These are phyloP conservation scores for Tricholoma matsutake DNA, from an alignment of 768 basidiomycete genomes.

Conservation along the genomic window DNA sequence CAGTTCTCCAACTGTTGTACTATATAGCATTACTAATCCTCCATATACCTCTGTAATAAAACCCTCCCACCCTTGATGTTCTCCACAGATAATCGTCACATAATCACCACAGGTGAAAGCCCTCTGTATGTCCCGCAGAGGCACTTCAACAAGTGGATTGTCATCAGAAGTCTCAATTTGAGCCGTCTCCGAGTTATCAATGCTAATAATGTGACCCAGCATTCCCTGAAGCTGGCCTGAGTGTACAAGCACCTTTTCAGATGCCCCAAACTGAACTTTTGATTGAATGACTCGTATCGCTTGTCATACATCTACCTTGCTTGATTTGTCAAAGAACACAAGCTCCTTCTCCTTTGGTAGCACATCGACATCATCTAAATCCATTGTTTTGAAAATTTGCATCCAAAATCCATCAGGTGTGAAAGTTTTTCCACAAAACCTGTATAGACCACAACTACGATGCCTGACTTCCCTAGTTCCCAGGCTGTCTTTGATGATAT, in stretches of 20 bases:
- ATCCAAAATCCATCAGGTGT: background rate
- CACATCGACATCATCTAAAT: background rate
- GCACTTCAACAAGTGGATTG: background rate
- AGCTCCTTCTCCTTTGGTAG: background rate
- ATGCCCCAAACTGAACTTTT: background rate
- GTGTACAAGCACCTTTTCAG: background rate
- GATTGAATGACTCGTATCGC: background rate
- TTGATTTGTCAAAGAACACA: background rate
- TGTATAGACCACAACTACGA: background rate
- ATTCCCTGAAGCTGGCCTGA: background rate
- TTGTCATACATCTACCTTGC: background rate
- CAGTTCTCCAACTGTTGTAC: background rate
- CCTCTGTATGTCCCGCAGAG: background rate
- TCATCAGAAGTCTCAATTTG: background rate
- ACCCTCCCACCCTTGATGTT: background rate
- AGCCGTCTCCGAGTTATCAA: background rate
- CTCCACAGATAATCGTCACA: background rate
- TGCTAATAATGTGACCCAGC: background rate
- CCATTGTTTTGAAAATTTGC: background rate
- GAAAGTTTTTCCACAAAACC: background rate
- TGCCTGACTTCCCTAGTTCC: background rate
- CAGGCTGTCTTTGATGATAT: background rate
- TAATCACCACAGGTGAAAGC: background rate
- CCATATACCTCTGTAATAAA: background rate
- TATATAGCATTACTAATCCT: background rate